A percentile compares a stretch with the other conserved stretches of the same genome.
phyloP scores from a whole-genome alignment of 2,329 filamentous ascomycete genomes.

The Diaporthe sp. region DNA sequence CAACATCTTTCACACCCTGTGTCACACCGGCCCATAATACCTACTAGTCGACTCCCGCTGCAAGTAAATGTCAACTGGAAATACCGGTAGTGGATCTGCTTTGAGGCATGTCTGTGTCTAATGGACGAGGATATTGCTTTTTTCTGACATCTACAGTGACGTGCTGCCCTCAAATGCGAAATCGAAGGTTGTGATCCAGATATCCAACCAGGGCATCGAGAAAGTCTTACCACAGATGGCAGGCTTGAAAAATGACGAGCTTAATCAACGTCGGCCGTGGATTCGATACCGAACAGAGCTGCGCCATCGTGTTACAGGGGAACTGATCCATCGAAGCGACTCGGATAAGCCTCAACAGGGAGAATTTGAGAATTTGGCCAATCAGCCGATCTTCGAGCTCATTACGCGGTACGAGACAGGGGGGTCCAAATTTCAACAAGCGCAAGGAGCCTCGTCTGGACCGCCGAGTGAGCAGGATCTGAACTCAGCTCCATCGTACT shows the following conservation, averaged over 20 bases:
- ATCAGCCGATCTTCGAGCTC: slow-evolving; percentile 25
- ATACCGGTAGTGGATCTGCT: background rate
- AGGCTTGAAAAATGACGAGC: background rate
- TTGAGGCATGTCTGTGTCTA: background rate
- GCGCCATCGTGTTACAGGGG: slow-evolving; percentile 37
- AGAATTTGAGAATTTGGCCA: background rate
- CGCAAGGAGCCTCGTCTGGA: background rate
- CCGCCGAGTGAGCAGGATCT: background rate
- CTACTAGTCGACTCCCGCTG: no score
- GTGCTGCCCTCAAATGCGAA: background rate
- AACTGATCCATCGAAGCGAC: slow-evolving; percentile 30
- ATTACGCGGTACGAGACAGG: slow-evolving; percentile 19
- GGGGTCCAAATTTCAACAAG: background rate
- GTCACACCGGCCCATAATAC: no score
- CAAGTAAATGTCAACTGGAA: background rate
- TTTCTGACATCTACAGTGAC: background rate
- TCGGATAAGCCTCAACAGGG: background rate
- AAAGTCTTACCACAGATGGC: background rate
- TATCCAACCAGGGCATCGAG: background rate
- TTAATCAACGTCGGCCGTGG: background rate
- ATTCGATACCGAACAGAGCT: slow-evolving; percentile 41
- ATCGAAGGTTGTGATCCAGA: no score
- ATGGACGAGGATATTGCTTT: no score
- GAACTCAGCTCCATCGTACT: background rate
- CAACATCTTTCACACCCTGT: no score